phyloP scores from a whole-genome alignment of 225 moss, liverwort and hornwort genomes.

The Polytrichum commune region DNA sequence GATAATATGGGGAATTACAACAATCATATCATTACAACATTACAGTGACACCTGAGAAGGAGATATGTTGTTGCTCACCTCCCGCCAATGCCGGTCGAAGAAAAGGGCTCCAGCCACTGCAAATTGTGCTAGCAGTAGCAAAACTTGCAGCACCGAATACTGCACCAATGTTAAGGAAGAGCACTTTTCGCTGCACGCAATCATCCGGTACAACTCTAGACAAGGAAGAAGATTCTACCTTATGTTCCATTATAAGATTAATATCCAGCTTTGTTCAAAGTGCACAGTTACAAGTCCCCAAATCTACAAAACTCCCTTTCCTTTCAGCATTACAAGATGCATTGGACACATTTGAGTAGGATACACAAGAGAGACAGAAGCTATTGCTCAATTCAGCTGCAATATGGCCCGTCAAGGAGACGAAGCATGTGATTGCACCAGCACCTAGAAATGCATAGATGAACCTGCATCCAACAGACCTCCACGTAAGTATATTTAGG shows the following conservation, averaged over 20 bases:
- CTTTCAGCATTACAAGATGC: neutral
- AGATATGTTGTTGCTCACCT: conserved; percentile 29
- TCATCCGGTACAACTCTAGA: no score
- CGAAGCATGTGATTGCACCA: conserved; percentile 74
- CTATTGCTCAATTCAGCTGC: conserved; percentile 83
- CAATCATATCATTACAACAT: neutral
- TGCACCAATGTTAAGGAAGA: conserved; percentile 48
- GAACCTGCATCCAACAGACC: conserved; percentile 53
- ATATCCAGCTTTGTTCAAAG: no score
- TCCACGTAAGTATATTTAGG: neutral
- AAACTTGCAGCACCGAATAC: conserved; percentile 68
- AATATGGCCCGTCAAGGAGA: conserved; percentile 86
- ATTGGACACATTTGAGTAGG: conserved; percentile 21
- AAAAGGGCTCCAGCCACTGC: conserved; percentile 71
- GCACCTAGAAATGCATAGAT: conserved; percentile 83
- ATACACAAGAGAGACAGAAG: conserved; percentile 92
- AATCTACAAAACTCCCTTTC: neutral
- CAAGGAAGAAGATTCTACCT: no score
- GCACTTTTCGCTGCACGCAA: no score
- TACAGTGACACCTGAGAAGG: no score
- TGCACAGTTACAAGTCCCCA: neutral
- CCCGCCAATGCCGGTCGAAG: conserved; percentile 80
- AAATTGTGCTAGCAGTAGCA: conserved; percentile 72
- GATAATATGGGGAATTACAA: no score
- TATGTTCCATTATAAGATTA: no score